These are phyloP conservation scores for Bolboschoenus planiculmis DNA, from an alignment of 176 grass and related monocot species.

Conservation along the genomic window DNA sequence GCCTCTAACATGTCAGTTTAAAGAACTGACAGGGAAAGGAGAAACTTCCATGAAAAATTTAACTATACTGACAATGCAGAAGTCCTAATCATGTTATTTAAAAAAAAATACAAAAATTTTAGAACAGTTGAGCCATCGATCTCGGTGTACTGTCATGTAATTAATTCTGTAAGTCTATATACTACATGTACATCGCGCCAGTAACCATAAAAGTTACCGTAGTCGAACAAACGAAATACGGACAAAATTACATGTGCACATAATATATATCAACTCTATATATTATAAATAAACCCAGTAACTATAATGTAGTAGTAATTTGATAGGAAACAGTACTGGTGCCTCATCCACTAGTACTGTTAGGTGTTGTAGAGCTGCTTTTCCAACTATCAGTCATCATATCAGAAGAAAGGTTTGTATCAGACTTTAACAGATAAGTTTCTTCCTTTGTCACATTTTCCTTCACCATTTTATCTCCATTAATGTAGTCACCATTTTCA, in stretches of 20 bases:
- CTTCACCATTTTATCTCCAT: slow-evolving; percentile 4
- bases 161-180: neutral
- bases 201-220: neutral
- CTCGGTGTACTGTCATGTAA: neutral
- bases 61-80: neutral
- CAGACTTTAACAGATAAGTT: slow-evolving; percentile 17
- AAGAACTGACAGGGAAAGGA: neutral
- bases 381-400: slow-evolving; percentile 39
- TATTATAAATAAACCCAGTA: neutral
- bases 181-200: neutral
- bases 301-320: neutral
- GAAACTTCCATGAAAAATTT: neutral
- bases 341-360: slow-evolving; percentile 38
- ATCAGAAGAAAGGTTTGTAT: slow-evolving; percentile 37
- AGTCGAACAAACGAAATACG: neutral
- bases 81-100: neutral
- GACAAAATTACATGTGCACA: neutral
- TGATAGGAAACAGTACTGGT: neutral
- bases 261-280: neutral
- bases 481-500: slow-evolving; percentile 23
- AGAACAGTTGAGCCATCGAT: neutral
- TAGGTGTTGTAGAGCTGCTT: slow-evolving; percentile 41
- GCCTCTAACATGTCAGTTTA: neutral
- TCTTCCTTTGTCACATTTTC: slow-evolving; percentile 33
- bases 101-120: neutral